These are phyloP conservation scores for Agaricus blazei DNA, from an alignment of 768 basidiomycete genomes.

Conservation along the genomic window DNA sequence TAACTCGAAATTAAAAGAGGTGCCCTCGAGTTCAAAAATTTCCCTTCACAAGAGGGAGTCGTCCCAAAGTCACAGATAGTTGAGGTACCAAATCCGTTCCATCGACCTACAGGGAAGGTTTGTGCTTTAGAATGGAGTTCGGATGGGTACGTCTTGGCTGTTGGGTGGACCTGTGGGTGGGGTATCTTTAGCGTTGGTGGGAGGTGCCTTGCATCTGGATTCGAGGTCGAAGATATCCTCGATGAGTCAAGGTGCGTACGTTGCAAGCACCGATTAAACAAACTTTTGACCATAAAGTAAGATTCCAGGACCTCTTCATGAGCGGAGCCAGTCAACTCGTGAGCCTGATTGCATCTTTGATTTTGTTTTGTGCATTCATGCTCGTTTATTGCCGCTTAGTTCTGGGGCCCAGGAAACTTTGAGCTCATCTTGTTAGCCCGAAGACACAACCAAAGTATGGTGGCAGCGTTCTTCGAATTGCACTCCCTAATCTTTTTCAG, in stretches of 20 bases:
- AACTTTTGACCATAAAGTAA: conserved; percentile 12
- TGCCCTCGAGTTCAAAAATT: conserved; percentile 57
- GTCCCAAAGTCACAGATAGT: conserved; percentile 57
- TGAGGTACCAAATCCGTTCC: conserved; percentile 57
- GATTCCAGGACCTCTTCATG: conserved; percentile 85
- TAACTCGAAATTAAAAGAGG: conserved; percentile 40
- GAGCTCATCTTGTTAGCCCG: conserved; percentile 77
- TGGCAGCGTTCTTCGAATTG: neutral
- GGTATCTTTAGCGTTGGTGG: conserved; percentile 88
- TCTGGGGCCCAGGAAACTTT: conserved; percentile 92
- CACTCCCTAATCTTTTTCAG: conserved; percentile 25
- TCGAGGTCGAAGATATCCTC: conserved; percentile 60
- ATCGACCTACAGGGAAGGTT: conserved; percentile 55
- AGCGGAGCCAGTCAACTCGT: conserved; percentile 72
- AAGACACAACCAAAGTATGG: conserved; percentile 45
- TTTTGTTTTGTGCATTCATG: neutral
- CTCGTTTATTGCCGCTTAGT: conserved; percentile 39
- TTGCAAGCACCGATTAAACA: conserved; percentile 4
- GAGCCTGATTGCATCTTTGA: conserved; percentile 19
- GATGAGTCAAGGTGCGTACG: conserved; percentile 45
- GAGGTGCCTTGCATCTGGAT: conserved; percentile 74
- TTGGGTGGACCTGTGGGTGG: conserved; percentile 90
- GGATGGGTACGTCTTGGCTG: conserved; percentile 92
- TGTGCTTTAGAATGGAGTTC: conserved; percentile 84
- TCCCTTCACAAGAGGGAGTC: conserved; percentile 59